Conservation (phyloP, 192 early-diverging fungal genomes). For the Entomortierella lignicola region DNA sequence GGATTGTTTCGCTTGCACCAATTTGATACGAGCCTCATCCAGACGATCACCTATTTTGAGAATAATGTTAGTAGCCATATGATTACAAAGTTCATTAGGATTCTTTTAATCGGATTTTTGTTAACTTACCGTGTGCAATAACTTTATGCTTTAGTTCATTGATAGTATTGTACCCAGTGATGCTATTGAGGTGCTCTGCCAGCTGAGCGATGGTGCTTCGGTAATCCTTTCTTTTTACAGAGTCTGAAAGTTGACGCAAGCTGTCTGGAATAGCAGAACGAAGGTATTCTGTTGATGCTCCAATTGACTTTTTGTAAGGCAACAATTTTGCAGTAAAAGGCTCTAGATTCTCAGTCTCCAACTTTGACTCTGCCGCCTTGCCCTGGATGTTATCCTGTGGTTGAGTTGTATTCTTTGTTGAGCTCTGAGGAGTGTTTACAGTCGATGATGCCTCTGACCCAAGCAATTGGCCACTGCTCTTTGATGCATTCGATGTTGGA, state of each 20-base stretch:
- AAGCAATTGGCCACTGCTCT: neutral
- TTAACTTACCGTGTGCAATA: constrained; percentile 60
- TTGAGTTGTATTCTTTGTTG: neutral
- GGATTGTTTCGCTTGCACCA: constrained; percentile 55
- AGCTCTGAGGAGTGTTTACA: neutral
- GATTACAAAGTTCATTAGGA: too few species aligned
- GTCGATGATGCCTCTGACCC: neutral
- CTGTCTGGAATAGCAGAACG: constrained; percentile 30
- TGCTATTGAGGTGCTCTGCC: constrained; percentile 69
- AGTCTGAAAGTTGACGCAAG: constrained; percentile 40
- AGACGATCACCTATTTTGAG: constrained; percentile 24
- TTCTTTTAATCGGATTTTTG: too few species aligned
- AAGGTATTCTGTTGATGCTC: constrained; percentile 35
- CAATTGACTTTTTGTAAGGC: constrained; percentile 34
- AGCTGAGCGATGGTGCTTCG: constrained; percentile 32
- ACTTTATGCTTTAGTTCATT: constrained; percentile 75
- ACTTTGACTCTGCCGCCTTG: neutral
- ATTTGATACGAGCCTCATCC: constrained; percentile 37
- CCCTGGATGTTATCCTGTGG: neutral
- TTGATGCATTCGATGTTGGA: neutral
- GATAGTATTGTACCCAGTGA: constrained; percentile 78
- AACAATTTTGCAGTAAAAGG: constrained; percentile 27
- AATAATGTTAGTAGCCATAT: too few species aligned
- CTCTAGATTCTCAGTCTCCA: constrained; percentile 17
- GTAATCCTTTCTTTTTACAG: constrained; percentile 48